phyloP scores from a whole-genome alignment of 495 filamentous ascomycete species.

The Coniosporium apollinis region DNA sequence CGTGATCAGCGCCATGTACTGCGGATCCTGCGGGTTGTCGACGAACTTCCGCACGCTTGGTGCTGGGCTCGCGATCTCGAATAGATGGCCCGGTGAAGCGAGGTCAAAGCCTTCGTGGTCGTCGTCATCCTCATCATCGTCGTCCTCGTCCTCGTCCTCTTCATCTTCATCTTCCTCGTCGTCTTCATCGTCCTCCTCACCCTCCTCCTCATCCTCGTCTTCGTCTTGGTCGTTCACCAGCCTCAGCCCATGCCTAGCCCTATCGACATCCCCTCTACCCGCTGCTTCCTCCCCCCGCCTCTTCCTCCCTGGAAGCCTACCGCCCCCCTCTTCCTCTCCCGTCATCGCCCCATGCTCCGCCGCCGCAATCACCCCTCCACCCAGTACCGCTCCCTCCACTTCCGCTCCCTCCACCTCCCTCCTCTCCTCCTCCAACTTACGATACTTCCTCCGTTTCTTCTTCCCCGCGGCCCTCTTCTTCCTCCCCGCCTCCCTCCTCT shows the following conservation, averaged over 20 bases:
- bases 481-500: conserved; percentile 35
- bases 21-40: too few relatives aligned
- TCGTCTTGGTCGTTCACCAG: not conserved
- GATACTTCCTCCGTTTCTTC: conserved; percentile 52
- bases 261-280: too few relatives aligned
- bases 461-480: conserved; percentile 51
- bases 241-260: not conserved
- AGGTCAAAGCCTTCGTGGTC: too few relatives aligned
- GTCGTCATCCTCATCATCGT: not conserved
- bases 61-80: too few relatives aligned
- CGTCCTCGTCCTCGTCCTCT: not conserved
- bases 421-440: conserved; percentile 28
- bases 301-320: too few relatives aligned
- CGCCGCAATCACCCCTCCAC: too few relatives aligned
- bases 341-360: too few relatives aligned
- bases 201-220: not conserved
- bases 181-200: not conserved
- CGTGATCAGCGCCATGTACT: too few relatives aligned
- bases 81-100: too few relatives aligned
- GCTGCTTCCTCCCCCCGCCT: too few relatives aligned
- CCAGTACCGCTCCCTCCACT: conserved; percentile 25
- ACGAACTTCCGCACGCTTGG: too few relatives aligned
- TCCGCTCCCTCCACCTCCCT: conserved; percentile 24
- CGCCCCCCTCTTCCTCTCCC: too few relatives aligned
- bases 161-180: conserved; percentile 1